Evolutionary conservation across 768 basidiomycete species (phyloP), one percentile per base, ranked within the genome.

Genomic region (Candolleomyces aberdarensis): DNA sequence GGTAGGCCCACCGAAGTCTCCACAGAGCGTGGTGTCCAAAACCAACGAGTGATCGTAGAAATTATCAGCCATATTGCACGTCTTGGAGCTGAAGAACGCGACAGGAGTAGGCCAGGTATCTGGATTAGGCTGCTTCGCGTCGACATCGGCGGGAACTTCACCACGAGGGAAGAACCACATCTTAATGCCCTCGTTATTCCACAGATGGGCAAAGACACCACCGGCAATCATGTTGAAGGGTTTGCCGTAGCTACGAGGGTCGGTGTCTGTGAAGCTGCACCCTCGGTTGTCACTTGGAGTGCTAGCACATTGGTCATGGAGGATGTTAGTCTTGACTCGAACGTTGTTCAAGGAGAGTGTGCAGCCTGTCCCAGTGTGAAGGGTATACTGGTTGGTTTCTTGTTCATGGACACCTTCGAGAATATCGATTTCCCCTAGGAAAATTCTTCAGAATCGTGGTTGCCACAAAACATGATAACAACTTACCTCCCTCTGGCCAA

Each of bases 341-440:
- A 61, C 20, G 36, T 64, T 65, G 47, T 72, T 66, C 39, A 74
- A 65, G 15, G 70, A 73, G 58, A 74, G 68, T 6, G 72, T 69
- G 63, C 82, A 81, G 41, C 75, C 77, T 14, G 72, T 67, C 8
- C 79, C 74, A 19, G 82, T 86, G 69, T 92, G 91, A 5, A 91
- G 76, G 0, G 89, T 84, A 70, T 83, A 82, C 61, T 85, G 87
- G 64, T 92, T 91, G 31, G 69, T 74, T 1, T 72, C 62, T 67
- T 83, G 78, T 26, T 80, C 66, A 65, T 92, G 83, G 57, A 92
- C 88, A 17, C 88, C 87, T 67, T 93, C 91, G 9, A 92, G 69
- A 55, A 90, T 81, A 66, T 92, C 91, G 51, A 91, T 86, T 70
- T 92, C 89, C n/a, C 79, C 76, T 73, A 55, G 55, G 39, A 36